Percentiles rank a stretch among this genome's conserved stretches.
Conservation (phyloP, 805 yeast genomes). For the Scheffersomyces coipomensis region DNA sequence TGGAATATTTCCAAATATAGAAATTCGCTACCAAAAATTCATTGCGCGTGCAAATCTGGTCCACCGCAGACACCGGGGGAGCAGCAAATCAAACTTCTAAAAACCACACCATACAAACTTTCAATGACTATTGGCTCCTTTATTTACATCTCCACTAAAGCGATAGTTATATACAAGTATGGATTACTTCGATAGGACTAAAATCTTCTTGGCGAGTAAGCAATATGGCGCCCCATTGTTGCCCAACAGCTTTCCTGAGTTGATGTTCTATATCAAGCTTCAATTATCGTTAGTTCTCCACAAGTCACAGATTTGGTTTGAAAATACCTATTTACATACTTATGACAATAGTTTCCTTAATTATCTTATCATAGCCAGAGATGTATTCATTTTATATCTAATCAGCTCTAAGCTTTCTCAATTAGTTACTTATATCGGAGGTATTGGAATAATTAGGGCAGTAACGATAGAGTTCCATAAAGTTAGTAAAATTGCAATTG, state of each 20-base stretch:
- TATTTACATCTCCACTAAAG: no score
- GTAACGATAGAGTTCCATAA: conserved; percentile 9
- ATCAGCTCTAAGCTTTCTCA: conserved; percentile 8
- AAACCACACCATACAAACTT: no score
- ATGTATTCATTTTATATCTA: conserved; percentile 14
- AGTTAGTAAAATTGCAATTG: conserved; percentile 22
- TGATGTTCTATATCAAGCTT: conserved; percentile 7
- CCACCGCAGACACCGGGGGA: no score
- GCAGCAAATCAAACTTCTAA: no score
- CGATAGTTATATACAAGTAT: no score
- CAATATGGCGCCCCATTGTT: conserved; percentile 20
- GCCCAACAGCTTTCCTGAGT: conserved; percentile 16
- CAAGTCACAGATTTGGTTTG: neutral
- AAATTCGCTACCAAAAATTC: no score
- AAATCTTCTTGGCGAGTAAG: conserved; percentile 10
- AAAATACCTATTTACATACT: neutral
- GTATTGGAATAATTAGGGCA: conserved; percentile 42
- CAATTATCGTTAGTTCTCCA: neutral
- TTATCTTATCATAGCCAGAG: conserved; percentile 11
- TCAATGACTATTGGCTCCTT: no score
- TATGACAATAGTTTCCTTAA: neutral
- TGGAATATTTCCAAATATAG: no score
- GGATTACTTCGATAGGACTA: no score
- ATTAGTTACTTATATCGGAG: conserved; percentile 16
- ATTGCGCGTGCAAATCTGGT: no score